Conservation (phyloP, 1,139 yeast species). For the Pichia sp. region DNA sequence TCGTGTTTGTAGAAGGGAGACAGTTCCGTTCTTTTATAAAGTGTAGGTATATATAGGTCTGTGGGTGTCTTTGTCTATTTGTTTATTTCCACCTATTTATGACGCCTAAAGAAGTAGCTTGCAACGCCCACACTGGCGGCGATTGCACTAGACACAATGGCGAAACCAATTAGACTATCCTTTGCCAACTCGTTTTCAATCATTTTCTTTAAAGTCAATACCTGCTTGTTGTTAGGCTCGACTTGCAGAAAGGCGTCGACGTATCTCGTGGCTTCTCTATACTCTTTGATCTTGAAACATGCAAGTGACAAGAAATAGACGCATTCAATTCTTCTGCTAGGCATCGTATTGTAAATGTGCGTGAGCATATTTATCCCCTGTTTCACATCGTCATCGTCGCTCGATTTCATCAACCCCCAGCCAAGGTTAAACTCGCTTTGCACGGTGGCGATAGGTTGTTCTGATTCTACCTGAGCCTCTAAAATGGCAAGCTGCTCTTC, state of each 20-base stretch:
- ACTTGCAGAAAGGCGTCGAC: constrained; percentile 68
- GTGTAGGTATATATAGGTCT: neutral
- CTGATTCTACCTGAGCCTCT: constrained; percentile 72
- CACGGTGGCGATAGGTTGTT: constrained; percentile 71
- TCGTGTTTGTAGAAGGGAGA: neutral
- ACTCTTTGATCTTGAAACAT: constrained; percentile 83
- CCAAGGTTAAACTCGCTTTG: constrained; percentile 92
- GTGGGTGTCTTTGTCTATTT: neutral
- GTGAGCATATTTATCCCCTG: constrained; percentile 76
- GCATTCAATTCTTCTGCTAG: constrained; percentile 83
- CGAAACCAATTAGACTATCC: constrained; percentile 85
- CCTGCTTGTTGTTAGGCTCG: constrained; percentile 68
- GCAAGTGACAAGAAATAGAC: constrained; percentile 86
- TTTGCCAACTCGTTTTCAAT: constrained; percentile 82
- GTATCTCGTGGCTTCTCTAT: constrained; percentile 78
- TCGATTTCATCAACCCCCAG: constrained; percentile 88
- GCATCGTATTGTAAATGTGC: constrained; percentile 69
- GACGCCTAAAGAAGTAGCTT: constrained; percentile 23
- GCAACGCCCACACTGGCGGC: constrained; percentile 69
- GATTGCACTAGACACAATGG: constrained; percentile 49
- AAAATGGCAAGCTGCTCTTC: constrained; percentile 71
- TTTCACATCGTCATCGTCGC: constrained; percentile 52
- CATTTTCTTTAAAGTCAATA: constrained; percentile 49
- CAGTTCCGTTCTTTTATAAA: neutral
- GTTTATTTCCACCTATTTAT: constrained; percentile 11